These are phyloP conservation scores for Eucalyptus coolabah DNA, from an alignment of 345 rosid genomes.

Conservation along the genomic window DNA sequence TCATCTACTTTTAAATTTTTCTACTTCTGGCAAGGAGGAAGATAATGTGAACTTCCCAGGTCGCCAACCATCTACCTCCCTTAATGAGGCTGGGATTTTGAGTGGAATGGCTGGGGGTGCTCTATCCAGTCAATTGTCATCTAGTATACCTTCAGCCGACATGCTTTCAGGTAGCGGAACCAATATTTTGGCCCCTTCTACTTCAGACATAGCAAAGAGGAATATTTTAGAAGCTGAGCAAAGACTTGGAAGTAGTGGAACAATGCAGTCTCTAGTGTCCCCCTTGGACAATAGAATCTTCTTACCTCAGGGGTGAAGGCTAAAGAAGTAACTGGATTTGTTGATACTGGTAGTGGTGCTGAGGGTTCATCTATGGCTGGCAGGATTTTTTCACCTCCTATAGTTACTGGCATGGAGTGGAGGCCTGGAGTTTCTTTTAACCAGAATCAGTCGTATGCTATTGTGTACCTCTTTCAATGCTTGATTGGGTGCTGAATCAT, in stretches of 20 bases:
- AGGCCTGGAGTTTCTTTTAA: constrained; percentile 84
- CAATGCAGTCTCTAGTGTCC: constrained; percentile 58
- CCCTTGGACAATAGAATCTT: constrained; percentile 70
- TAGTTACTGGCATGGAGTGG: constrained; percentile 75
- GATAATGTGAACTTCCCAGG: constrained; percentile 46
- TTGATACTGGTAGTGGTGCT: constrained; percentile 44
- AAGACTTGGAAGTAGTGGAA: constrained; percentile 45
- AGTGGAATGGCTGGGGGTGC: constrained; percentile 62
- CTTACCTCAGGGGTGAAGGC: constrained; percentile 60
- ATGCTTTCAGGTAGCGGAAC: constrained; percentile 44
- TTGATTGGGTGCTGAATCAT: not conserved
- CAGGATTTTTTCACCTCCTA: constrained; percentile 76
- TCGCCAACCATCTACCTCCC: constrained; percentile 62
- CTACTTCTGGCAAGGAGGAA: constrained; percentile 65
- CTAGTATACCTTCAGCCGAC: constrained; percentile 43
- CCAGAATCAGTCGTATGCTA: constrained; percentile 60
- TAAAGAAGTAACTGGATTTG: constrained; percentile 54
- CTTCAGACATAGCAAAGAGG: constrained; percentile 72
- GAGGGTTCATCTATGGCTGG: constrained; percentile 41
- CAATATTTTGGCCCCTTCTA: constrained; percentile 46
- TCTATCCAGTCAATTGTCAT: constrained; percentile 47
- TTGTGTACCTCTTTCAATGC: not conserved
- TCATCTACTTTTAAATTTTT: constrained; percentile 38
- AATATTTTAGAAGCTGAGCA: constrained; percentile 72
- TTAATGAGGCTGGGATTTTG: constrained; percentile 34